A percentile compares a stretch with the other conserved stretches of the same genome.
Conservation (phyloP, 2,329 filamentous ascomycete species). For the Sarocladium strictum region DNA sequence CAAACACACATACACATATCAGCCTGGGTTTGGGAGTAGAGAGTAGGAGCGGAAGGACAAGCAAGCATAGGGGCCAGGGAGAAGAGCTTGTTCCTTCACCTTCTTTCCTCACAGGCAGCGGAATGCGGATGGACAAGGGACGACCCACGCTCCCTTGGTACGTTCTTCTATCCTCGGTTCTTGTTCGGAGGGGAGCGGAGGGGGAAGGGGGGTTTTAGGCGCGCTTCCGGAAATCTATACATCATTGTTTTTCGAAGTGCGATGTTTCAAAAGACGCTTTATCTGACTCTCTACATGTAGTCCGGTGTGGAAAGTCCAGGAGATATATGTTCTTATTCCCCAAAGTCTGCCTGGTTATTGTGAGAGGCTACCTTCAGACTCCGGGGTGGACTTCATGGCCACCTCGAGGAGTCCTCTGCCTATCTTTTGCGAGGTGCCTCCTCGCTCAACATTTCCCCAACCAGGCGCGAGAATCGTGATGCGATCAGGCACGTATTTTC, state of each 20-base stretch:
- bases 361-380: no score
- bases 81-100: neutral
- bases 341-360: no score
- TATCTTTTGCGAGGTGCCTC: no score
- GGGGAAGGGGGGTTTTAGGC: conserved; percentile 1
- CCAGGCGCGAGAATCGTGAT: no score
- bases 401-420: no score
- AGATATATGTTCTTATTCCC: no score
- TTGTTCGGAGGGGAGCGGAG: neutral
- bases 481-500: no score
- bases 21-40: conserved; percentile 1
- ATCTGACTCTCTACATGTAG: no score
- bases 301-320: no score
- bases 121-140: neutral
- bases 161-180: neutral
- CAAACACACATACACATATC: conserved; percentile 8
- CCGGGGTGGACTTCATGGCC: no score
- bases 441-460: no score
- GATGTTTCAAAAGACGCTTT: no score
- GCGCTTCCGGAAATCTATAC: conserved; percentile 8
- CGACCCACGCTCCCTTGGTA: neutral
- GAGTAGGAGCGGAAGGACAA: neutral
- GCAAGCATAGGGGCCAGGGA: conserved; percentile 3
- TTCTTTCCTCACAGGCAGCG: neutral
- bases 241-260: neutral